Conservation (phyloP, 805 yeast genomes). For the Jamesozyma jinghongensis region DNA sequence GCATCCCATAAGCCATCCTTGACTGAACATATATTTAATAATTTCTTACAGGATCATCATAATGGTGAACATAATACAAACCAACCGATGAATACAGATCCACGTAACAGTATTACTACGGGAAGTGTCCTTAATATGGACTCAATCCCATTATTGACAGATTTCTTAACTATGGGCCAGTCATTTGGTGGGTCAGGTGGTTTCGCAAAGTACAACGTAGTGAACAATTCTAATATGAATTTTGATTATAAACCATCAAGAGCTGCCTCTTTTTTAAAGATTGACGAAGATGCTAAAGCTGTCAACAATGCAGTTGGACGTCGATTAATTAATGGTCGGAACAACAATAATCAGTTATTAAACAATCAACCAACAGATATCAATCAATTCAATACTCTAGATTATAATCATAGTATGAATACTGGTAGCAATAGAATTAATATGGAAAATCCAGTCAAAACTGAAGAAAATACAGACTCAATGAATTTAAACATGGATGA, state of each 20-base stretch:
- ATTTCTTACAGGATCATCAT: neutral
- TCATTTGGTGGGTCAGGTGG: slow-evolving; percentile 37
- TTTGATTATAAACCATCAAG: slow-evolving; percentile 23
- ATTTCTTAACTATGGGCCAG: slow-evolving; percentile 34
- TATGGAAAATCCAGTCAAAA: neutral
- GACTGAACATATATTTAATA: neutral
- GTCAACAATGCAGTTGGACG: too few species aligned
- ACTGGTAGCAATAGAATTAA: neutral
- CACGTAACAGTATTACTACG: neutral
- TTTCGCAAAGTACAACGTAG: slow-evolving; percentile 17
- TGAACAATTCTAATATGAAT: slow-evolving; percentile 27
- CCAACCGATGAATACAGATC: neutral
- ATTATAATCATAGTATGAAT: too few species aligned
- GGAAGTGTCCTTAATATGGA: neutral
- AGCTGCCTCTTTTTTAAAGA: slow-evolving; percentile 3
- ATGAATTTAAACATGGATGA: slow-evolving; percentile 2
- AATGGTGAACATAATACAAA: neutral
- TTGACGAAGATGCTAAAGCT: neutral
- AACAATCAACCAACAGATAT: neutral
- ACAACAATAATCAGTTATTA: neutral
- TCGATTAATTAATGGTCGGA: neutral
- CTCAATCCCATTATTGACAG: slow-evolving; percentile 29
- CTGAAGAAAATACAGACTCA: neutral
- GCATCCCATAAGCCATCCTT: too few species aligned
- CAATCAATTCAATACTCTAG: neutral